Percentiles rank a stretch among this genome's conserved stretches.
These are phyloP conservation scores for Vinca minor DNA, from an alignment of 257 asterid genomes.

Conservation along the genomic window DNA sequence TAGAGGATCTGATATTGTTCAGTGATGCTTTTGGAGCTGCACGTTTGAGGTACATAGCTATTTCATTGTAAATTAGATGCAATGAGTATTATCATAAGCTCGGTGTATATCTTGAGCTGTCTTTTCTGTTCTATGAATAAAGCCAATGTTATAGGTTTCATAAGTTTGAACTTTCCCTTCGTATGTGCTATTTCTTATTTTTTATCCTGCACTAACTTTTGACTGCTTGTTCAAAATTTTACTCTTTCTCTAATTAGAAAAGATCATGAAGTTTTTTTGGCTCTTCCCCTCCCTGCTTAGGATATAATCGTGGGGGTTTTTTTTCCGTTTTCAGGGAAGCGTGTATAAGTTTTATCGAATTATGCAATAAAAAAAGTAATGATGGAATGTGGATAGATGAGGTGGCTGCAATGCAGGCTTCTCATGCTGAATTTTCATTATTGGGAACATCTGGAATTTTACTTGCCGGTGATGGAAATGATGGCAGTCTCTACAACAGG, in stretches of 20 bases:
- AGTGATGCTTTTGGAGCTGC: conserved; percentile 72
- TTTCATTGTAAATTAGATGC: not conserved
- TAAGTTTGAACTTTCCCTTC: not conserved
- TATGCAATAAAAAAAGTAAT: conserved; percentile 58
- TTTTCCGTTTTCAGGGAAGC: conserved; percentile 48
- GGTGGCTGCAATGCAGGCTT: conserved; percentile 73
- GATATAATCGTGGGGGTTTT: not conserved
- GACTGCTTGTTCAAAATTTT: not conserved
- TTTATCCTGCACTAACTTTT: not conserved
- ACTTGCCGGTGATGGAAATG: conserved; percentile 41
- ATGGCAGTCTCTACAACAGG: conserved; percentile 12
- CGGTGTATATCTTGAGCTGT: not conserved
- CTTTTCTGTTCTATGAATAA: not conserved
- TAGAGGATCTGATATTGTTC: conserved; percentile 59
- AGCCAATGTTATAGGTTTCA: not conserved
- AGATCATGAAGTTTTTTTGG: not conserved
- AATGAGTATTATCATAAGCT: not conserved
- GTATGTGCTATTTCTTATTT: not conserved
- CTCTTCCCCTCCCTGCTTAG: not conserved
- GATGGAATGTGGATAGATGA: conserved; percentile 77
- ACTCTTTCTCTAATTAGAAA: not conserved
- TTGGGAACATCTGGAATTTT: conserved; percentile 45
- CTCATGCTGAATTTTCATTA: conserved; percentile 36
- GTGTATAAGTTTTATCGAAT: conserved; percentile 52
- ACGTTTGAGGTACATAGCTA: conserved; percentile 51